A percentile compares a stretch with the other conserved stretches of the same genome.
phyloP scores from a whole-genome alignment of 768 basidiomycete species.

The Hemileccinum impolitum region DNA sequence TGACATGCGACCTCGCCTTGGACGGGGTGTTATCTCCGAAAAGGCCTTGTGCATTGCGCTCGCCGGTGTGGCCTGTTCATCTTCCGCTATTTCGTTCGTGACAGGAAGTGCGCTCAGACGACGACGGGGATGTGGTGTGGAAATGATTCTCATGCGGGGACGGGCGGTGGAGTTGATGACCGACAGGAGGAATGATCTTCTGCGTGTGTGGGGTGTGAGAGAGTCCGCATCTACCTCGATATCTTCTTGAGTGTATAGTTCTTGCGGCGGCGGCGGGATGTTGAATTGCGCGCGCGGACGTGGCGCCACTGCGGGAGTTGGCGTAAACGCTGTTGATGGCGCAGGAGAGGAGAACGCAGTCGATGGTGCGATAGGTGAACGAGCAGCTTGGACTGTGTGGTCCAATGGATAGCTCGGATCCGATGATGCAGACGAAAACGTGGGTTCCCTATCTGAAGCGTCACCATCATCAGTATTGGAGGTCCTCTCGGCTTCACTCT shows the following conservation, averaged over 20 bases:
- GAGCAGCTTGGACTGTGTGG: constrained; percentile 24
- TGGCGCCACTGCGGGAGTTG: constrained; percentile 65
- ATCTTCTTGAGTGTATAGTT: constrained; percentile 35
- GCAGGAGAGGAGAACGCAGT: constrained; percentile 53
- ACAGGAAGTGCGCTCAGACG: constrained; percentile 64
- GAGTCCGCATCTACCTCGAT: constrained; percentile 40
- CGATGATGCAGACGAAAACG: constrained; percentile 68
- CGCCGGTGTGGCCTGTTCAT: constrained; percentile 30
- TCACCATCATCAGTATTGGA: constrained; percentile 25
- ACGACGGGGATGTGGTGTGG: constrained; percentile 44
- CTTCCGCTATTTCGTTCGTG: constrained; percentile 36
- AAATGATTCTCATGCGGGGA: constrained; percentile 48
- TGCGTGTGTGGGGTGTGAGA: constrained; percentile 67
- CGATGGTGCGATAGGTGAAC: constrained; percentile 37
- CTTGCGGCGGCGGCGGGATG: constrained; percentile 42
- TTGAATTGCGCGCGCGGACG: constrained; percentile 61
- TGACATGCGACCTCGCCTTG: constrained; percentile 49
- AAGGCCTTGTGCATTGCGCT: constrained; percentile 49
- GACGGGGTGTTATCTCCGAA: constrained; percentile 62
- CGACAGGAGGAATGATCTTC: constrained; percentile 77
- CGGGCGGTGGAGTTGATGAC: constrained; percentile 82
- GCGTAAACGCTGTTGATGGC: constrained; percentile 58
- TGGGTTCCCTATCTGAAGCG: constrained; percentile 47
- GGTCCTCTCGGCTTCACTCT: constrained; percentile 22
- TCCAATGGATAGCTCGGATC: constrained; percentile 31